Evolutionary conservation across 805 yeast genomes (phyloP), one percentile per base, ranked within the genome.

Genomic region (Scheffersomyces stipitis): DNA sequence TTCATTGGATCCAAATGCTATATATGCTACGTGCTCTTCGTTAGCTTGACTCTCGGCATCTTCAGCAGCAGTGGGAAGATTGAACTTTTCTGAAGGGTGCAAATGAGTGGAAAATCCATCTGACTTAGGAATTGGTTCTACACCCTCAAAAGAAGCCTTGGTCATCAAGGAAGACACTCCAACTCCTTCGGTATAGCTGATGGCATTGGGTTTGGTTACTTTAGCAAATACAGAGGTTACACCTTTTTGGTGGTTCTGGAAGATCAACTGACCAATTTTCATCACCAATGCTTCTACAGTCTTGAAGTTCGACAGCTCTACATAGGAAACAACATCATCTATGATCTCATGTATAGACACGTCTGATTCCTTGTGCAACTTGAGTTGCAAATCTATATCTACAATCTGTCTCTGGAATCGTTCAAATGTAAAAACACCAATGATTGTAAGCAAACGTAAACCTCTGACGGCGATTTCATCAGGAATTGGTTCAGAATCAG

Each of bases 351-450:
- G 64, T 28, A 76, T 66, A 22, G 69, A 57, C 31, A 72, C 65
- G n/a, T 57, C 48, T 13, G 62, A 51, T 16, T 53, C 43, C 14
- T 50, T 42, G n/a, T 33, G 35, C 26, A 58, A 45, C 26, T 54
- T 45, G 15, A 70, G 44, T 2, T 52, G 52, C 46, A 80, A 60
- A 34, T 73, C 74, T 18, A 88, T 60, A 48, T 84, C 84, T 5
- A 93, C 86, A 31, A 80, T 80, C 62, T 93, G 99, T 48, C 76
- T 80, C 51, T 83, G 82, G 15, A 82, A 60, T 40, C 99, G 71
- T 58, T 93, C 99, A 62, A 89, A 86, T 1, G 89, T 83, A 65
- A 89, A 91, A 5, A 93, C 93, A 4, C 99, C 99, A 47, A 93
- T 85, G n/a, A 90, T 69, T 0, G 96, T 83, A 33, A 82, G 69